Base-by-base conservation (phyloP, 2,329 filamentous ascomycete genomes). In the Aspergillus japonicus region DNA sequence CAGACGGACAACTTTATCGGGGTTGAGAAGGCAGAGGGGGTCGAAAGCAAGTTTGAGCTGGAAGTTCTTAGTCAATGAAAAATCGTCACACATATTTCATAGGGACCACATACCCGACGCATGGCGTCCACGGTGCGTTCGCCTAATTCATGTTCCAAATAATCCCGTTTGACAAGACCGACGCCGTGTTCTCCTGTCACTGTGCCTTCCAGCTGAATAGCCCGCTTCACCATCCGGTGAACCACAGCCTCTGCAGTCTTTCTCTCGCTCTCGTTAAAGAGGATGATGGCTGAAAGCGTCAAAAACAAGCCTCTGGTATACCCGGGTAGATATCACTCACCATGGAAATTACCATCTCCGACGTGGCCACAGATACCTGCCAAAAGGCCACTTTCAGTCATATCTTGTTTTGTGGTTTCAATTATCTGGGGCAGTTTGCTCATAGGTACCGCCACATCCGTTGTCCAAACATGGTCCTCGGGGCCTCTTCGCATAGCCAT, bases 371-470 rank as follows among this genome's bases (percentile, higher is more conserved):
- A 82, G n/a, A 91, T 89, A 47, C 83, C 84, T 23, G 82, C 86
- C 44, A 87, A 79, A 2, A 92, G 75, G 0, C 87, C 87, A 31
- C 86, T 85, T 64, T 83, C 80, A 8, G 77, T 80, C 49, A 90
- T 87, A 64, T 89, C 84, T 23, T 84, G 77, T 69, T 90, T 89
- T 1, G 88, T 90, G 52, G 85, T 80, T 63, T 89, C 87, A 52
- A 93, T 90, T 56, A 92, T 88, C 64, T 89, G 85, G 1, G 89
- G 85, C 62, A 94, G 77, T 44, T 82, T 80, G 16, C 86, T 90
- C 51, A 93, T 86, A 0, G 90, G 90, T 0, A 93, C 90, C 0
- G 90, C 90, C 21, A 93, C 90, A 70, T 94, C 90, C 0, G 90
- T 94, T 0, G 89, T 91, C 89, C 89, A 92, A 26, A 92, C 84